phyloP scores from a whole-genome alignment of 345 rosid species.

The Zanthoxylum bungeanum region DNA sequence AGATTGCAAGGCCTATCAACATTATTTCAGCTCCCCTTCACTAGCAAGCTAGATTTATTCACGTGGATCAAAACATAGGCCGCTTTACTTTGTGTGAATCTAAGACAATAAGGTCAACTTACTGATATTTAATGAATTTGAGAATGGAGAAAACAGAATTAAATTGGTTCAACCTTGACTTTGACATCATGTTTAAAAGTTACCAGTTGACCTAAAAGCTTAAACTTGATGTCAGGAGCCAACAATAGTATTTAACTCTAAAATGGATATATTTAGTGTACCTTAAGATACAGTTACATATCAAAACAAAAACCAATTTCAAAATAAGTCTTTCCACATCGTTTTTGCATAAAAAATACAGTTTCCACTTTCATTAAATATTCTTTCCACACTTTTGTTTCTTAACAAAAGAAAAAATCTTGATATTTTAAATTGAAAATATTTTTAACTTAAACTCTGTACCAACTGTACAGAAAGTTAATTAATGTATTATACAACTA shows the following conservation, averaged over 20 bases:
- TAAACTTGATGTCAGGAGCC: background rate
- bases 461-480: background rate
- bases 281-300: background rate
- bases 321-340: background rate
- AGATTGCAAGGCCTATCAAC: background rate
- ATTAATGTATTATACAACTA: background rate
- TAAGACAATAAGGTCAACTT: background rate
- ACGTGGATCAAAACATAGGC: background rate
- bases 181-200: background rate
- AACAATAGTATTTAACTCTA: background rate
- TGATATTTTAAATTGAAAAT: background rate
- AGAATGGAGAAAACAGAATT: background rate
- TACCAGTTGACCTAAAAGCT: background rate
- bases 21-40: background rate
- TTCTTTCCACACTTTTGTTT: background rate
- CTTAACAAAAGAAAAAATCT: background rate
- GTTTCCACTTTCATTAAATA: too few species aligned
- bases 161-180: background rate
- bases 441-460: background rate
- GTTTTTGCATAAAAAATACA: too few species aligned
- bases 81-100: too few species aligned
- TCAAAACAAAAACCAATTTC: background rate
- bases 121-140: background rate
- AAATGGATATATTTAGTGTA: background rate
- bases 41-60: background rate